Conservation (phyloP, 2,329 filamentous ascomycete species). For the Tolypocladium paradoxum region DNA sequence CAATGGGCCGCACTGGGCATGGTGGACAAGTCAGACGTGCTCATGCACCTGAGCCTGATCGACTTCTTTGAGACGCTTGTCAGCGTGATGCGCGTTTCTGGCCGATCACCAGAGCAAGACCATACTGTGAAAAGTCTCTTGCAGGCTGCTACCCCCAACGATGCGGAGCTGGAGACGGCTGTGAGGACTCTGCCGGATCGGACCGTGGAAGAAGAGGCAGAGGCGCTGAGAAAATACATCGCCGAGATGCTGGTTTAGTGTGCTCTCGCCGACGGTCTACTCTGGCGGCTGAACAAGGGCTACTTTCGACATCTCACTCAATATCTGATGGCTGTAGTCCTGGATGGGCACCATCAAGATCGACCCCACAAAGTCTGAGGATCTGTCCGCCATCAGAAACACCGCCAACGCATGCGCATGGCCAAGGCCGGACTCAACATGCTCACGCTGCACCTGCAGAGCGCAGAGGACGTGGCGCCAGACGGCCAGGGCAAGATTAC, state of each 20-base stretch:
- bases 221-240: constrained; percentile 34
- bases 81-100: constrained; percentile 33
- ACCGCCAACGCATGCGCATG: too few species aligned
- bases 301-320: too few species aligned
- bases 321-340: too few species aligned
- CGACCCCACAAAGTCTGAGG: too few species aligned
- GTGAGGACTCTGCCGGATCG: constrained; percentile 34
- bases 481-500: constrained; percentile 2
- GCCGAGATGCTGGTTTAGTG: constrained; percentile 23
- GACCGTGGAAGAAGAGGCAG: constrained; percentile 40
- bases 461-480: not conserved
- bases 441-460: constrained; percentile 8
- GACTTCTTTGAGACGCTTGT: constrained; percentile 43
- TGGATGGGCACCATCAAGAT: too few species aligned
- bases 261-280: not conserved
- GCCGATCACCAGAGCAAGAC: constrained; percentile 23
- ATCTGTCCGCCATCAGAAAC: too few species aligned
- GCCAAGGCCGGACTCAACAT: constrained; percentile 11
- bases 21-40: constrained; percentile 35
- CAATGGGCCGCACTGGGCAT: constrained; percentile 41
- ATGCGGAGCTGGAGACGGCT: constrained; percentile 25
- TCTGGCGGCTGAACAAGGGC: not conserved
- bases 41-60: constrained; percentile 40
- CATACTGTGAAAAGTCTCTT: constrained; percentile 27
- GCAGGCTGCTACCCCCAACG: constrained; percentile 26